Base-by-base conservation (phyloP, 23 red algal genomes). In the Gracilariopsis chorda region DNA sequence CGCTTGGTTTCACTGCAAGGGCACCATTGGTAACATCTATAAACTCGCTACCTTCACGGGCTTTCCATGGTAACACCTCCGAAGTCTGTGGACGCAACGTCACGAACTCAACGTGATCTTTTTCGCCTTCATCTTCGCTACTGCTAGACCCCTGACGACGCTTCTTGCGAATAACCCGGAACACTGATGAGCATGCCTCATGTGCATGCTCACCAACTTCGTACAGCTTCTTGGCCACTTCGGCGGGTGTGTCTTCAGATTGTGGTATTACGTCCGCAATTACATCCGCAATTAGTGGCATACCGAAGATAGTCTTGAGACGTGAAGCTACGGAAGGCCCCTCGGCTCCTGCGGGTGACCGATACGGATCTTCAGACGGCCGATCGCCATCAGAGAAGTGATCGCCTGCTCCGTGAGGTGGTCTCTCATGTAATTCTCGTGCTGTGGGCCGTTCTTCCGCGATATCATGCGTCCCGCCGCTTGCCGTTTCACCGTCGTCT, bases 81-180 rank as follows among this genome's bases (percentile, higher is more conserved):
- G 67, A 36, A 36, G 67, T 73, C 28, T 73, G 67, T 36, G 32
- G 67, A 46, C 67, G 67, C 40, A 73, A 73, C 10, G 67, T 73
- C 8, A 73, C 67, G 47, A 73, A 73, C 28, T 73, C 67, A 45
- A 73, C 47, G 4, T 44, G 40, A 4, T 47, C 40, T 8, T 73
- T 42, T 17, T 24, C 67, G 3, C 47, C 67, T 4, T 46, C 67
- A 23, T 46, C 40, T 6, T 73, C 67, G 16, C 17, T 24, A 36
- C 20, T 17, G 6, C 20, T 23, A 27, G 67, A 73, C 7, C n/a
- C 4, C 1, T 36, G 28, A 25, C 67, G 39, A 37, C 17, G 67
- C 28, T 73, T 73, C 32, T 73, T 73, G 67, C 67, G 67, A 46
- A 73, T 73, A 21, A 73, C 67, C 6, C 67, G 67, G 67, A 73